phyloP scores from a whole-genome alignment of 169 alveolate genomes.

The Plasmodium coatneyi region DNA sequence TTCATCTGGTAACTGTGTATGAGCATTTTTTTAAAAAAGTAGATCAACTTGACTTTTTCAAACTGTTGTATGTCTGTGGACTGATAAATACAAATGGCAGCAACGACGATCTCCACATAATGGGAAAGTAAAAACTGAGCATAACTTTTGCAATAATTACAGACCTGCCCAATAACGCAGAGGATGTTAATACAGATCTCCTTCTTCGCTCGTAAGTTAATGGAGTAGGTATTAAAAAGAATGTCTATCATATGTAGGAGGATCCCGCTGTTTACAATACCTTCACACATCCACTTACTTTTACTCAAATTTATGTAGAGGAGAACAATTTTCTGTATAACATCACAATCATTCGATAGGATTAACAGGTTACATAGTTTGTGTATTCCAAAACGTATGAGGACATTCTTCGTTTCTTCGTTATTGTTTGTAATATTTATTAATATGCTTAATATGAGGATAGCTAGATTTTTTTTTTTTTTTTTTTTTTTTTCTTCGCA shows the following conservation, averaged over 20 bases:
- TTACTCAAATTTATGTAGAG: conserved; percentile 56
- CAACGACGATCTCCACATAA: conserved; percentile 15
- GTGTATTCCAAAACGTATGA: conserved; percentile 15
- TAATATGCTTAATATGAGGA: conserved; percentile 8
- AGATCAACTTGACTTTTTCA: conserved; percentile 32
- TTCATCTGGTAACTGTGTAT: conserved; percentile 6
- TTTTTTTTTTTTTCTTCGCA: conserved; percentile 9
- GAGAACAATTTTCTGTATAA: conserved; percentile 5
- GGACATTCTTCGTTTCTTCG: neutral
- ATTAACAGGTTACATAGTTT: conserved; percentile 18
- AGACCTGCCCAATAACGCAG: conserved; percentile 39
- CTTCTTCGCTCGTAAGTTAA: conserved; percentile 21
- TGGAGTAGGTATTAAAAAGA: conserved; percentile 5
- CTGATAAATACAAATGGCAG: conserved; percentile 33
- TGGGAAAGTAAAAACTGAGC: conserved; percentile 15
- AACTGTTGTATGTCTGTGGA: conserved; percentile 12
- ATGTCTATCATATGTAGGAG: conserved; percentile 29
- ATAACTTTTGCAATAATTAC: conserved; percentile 38
- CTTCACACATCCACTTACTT: conserved; percentile 43
- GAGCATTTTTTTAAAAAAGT: conserved; percentile 27
- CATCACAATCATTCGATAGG: conserved; percentile 21
- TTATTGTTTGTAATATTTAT: conserved; percentile 56
- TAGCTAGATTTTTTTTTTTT: too few relatives aligned
- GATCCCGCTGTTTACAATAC: conserved; percentile 29
- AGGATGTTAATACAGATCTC: conserved; percentile 60